A percentile compares a stretch with the other conserved stretches of the same genome.
Evolutionary conservation across 441 rosid genomes (phyloP).

Genomic region (Adansonia madagascariensis): DNA sequence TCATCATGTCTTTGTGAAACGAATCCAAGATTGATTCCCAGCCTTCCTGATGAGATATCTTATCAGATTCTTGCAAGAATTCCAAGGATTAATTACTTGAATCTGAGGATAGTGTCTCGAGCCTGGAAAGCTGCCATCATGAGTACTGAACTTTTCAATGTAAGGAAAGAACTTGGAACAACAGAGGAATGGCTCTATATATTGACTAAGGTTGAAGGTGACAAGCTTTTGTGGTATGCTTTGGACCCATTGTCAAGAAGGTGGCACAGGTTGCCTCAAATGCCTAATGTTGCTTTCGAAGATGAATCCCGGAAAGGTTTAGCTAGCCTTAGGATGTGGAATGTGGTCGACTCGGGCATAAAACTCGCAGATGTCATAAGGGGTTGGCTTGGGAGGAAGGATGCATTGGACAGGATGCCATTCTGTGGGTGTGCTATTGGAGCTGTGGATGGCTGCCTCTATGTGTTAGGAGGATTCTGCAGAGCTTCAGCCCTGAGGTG

Average conservation of each 20-base stretch:
- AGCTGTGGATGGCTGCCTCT: constrained; percentile 71
- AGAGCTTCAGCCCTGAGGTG: constrained; percentile 59
- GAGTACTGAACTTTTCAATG: constrained; percentile 57
- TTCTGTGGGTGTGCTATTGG: constrained; percentile 78
- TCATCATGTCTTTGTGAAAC: constrained; percentile 38
- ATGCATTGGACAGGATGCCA: constrained; percentile 55
- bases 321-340: constrained; percentile 47
- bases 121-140: constrained; percentile 67
- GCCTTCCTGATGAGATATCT: constrained; percentile 69
- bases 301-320: constrained; percentile 50
- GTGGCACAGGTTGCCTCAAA: constrained; percentile 87
- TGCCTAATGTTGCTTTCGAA: constrained; percentile 54
- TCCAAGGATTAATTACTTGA: constrained; percentile 58
- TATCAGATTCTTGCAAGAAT: constrained; percentile 64
- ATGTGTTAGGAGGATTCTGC: constrained; percentile 81
- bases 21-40: constrained; percentile 57
- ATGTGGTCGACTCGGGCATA: constrained; percentile 47
- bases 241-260: constrained; percentile 69
- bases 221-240: constrained; percentile 71
- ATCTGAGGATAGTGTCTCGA: constrained; percentile 60
- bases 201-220: constrained; percentile 68
- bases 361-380: constrained; percentile 58
- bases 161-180: constrained; percentile 69
- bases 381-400: constrained; percentile 71
- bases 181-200: constrained; percentile 87